Conservation (phyloP, 2,329 filamentous ascomycete species). For the Trichoderma sp. region DNA sequence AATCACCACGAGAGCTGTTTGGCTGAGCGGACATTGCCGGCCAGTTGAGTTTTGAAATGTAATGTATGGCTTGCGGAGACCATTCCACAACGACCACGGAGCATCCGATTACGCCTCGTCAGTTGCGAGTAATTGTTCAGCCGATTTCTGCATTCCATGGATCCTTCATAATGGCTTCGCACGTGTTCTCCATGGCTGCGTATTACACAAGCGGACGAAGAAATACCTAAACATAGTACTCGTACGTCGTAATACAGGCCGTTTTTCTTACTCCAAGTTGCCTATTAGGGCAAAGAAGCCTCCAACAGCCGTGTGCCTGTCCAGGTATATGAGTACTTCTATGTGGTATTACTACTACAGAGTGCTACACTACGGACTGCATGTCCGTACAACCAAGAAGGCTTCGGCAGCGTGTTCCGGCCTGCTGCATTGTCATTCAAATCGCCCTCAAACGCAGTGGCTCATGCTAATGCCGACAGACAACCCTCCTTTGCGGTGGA, state of each 20-base stretch:
- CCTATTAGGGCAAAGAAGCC: background rate
- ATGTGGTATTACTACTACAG: background rate
- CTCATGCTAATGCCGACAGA: background rate
- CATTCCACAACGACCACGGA: background rate
- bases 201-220: background rate
- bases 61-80: background rate
- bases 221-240: background rate
- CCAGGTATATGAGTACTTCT: background rate
- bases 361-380: background rate
- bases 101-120: background rate
- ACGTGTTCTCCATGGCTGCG: background rate
- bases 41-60: background rate
- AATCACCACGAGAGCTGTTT: background rate
- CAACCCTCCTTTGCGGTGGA: background rate
- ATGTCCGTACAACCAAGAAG: background rate
- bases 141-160: background rate
- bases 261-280: background rate
- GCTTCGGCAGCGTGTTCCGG: conserved; percentile 7
- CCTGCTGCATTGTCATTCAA: background rate
- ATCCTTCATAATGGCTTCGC: background rate
- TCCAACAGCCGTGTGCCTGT: background rate
- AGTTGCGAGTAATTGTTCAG: background rate
- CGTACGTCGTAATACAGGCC: background rate
- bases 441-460: background rate
- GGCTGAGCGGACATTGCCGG: background rate